Evolutionary conservation across 768 basidiomycete species (phyloP).

Genomic region (Cubamyces lactineus): DNA sequence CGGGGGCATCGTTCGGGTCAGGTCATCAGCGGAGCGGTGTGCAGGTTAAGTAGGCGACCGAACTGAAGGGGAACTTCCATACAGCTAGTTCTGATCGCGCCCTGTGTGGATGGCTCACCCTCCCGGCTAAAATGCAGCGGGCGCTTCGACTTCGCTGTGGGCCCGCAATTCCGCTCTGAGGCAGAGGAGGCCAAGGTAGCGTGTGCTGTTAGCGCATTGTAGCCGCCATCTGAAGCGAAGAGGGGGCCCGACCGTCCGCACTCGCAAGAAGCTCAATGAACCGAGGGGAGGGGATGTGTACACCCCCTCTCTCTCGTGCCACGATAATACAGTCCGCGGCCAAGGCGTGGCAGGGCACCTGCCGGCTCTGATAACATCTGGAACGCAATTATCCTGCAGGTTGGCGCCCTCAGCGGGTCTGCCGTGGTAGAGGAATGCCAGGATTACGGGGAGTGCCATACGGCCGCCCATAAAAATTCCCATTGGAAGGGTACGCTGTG

Average conservation of each 20-base stretch:
- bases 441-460: not conserved
- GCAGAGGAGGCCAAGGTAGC: not conserved
- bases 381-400: not conserved
- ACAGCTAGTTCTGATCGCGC: slow-evolving; percentile 18
- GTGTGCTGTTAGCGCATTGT: not conserved
- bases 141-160: not conserved
- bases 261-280: too few species aligned
- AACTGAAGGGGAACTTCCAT: slow-evolving; percentile 11
- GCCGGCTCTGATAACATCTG: slow-evolving; percentile 4
- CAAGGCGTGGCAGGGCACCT: not conserved
- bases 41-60: slow-evolving; percentile 22
- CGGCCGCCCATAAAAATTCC: not conserved
- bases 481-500: not conserved
- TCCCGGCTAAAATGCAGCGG: not conserved
- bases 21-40: slow-evolving; percentile 1
- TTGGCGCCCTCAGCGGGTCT: not conserved
- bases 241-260: not conserved
- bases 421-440: not conserved
- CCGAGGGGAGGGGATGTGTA: too few species aligned
- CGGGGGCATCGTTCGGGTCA: slow-evolving; percentile 21
- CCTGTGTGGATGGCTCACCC: not conserved
- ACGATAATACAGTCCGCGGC: slow-evolving; percentile 2
- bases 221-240: slow-evolving; percentile 6
- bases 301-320: not conserved
- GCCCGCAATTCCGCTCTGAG: slow-evolving; percentile 6